Base-by-base conservation (phyloP, 352 stramenopile genomes). In the Peronospora tabacina region DNA sequence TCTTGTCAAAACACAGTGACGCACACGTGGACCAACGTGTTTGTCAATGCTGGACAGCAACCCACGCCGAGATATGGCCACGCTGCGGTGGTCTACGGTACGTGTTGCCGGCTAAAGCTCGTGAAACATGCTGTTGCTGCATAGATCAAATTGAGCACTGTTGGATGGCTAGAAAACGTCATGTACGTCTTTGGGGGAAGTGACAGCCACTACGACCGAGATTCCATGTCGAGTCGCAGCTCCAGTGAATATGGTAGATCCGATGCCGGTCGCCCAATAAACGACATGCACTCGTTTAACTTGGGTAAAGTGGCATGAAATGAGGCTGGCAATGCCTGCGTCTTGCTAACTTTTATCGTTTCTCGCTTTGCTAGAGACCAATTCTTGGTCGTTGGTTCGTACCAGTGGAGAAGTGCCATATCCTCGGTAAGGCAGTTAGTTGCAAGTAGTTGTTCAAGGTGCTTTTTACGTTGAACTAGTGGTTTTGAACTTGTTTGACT, bases 281-380 rank as follows among this genome's bases (percentile, higher is more conserved):
- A 89, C 44, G 95, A 98, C 66, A 97, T 98, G 66, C 90, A 98
- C 57, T 87, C 97, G 69, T 98, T 96, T 65, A 93, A 98, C 63
- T 90, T 93, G 49, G 79, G 79, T 87, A 50, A 41, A 32, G 61
- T 49, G 29, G 2, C 38, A 13, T 8, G 12, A 15, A 24, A 22
- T 17, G 28, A 16, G 20, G 29, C 24, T 13, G 26, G n/a, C 11
- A 8, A 36, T 36, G 22, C 19, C 0, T 13, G n/a, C 7, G 13
- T 16, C 10, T 36, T 42, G 29, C 22, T 54, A 17, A 55, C 24
- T 45, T 33, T 41, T 8, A 32, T 47, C 26, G 28, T 45, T 12
- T 28, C 40, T 10, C 0, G 34, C 29, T 44, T 13, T 97, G 0
- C 63, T 56, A 46, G 71, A 81, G 39, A 89, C 78, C 12, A 65